Conservation (phyloP, 1,139 yeast species). For the Chernovozyma aurita region DNA sequence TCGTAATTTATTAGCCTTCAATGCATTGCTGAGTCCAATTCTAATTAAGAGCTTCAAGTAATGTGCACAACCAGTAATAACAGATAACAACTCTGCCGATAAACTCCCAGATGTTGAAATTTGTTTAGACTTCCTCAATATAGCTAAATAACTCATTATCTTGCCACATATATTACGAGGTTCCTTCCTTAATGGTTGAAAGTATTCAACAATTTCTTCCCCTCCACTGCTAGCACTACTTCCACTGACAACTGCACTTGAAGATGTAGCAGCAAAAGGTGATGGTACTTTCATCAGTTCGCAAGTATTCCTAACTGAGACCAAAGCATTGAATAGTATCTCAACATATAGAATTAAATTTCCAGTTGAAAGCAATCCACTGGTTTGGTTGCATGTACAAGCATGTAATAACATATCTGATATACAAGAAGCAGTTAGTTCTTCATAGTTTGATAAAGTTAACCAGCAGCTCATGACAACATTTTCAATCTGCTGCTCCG, state of each 20-base stretch:
- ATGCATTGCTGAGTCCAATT: constrained; percentile 71
- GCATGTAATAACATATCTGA: constrained; percentile 90
- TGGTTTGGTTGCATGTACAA: constrained; percentile 66
- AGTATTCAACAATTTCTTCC: constrained; percentile 14
- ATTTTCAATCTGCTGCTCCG: constrained; percentile 64
- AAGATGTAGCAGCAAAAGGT: constrained; percentile 9
- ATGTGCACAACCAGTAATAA: constrained; percentile 91
- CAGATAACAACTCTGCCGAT: constrained; percentile 57
- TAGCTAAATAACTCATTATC: constrained; percentile 70
- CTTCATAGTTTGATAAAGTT: constrained; percentile 84
- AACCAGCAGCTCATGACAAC: constrained; percentile 84
- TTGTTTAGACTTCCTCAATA: constrained; percentile 55
- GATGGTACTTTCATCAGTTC: constrained; percentile 8
- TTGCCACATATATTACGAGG: constrained; percentile 87
- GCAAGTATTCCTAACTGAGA: constrained; percentile 41
- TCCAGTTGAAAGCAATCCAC: constrained; percentile 73
- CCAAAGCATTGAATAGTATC: constrained; percentile 73
- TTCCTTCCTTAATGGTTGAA: constrained; percentile 52
- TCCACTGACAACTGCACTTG: constrained; percentile 1
- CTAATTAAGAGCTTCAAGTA: constrained; percentile 81
- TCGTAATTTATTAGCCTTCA: constrained; percentile 57
- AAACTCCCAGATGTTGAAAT: constrained; percentile 55
- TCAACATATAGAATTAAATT: constrained; percentile 71
- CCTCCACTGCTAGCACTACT: constrained; percentile 9
- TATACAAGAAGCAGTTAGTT: constrained; percentile 85